These are phyloP conservation scores for Hypoxylon sp. DNA, from an alignment of 2,329 filamentous ascomycete species.

Conservation along the genomic window DNA sequence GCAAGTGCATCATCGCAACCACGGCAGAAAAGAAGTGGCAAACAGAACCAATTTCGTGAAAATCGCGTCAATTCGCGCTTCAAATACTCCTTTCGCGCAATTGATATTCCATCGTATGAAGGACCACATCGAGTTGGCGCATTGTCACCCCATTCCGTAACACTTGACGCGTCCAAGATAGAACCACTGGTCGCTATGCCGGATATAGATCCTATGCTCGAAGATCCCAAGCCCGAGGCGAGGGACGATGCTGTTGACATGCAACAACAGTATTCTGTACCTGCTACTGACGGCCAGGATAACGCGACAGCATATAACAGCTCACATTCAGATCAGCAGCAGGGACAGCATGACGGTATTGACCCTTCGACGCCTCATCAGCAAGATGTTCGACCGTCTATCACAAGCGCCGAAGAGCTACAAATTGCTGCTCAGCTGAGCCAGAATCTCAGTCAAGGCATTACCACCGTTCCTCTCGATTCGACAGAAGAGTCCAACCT, in stretches of 20 bases:
- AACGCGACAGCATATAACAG: slow-evolving; percentile 60
- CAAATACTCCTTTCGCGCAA: slow-evolving; percentile 17
- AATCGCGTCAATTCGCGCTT: slow-evolving; percentile 30
- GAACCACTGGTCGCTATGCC: slow-evolving; percentile 46
- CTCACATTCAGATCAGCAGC: slow-evolving; percentile 48
- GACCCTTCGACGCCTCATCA: slow-evolving; percentile 58
- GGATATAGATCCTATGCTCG: slow-evolving; percentile 51
- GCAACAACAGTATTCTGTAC: slow-evolving; percentile 63
- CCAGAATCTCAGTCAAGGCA: slow-evolving; percentile 67
- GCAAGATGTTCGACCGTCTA: slow-evolving; percentile 59
- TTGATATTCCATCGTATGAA: slow-evolving; percentile 27
- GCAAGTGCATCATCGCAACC: slow-evolving; percentile 29
- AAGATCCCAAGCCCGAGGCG: slow-evolving; percentile 46
- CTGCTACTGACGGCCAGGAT: slow-evolving; percentile 62
- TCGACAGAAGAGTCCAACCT: slow-evolving; percentile 61
- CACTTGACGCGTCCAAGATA: slow-evolving; percentile 30
- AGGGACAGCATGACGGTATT: slow-evolving; percentile 54
- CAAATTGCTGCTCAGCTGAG: slow-evolving; percentile 72
- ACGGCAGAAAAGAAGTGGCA: slow-evolving; percentile 6
- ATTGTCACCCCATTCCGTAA: slow-evolving; percentile 19
- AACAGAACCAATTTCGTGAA: slow-evolving; percentile 10
- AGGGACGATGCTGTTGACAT: slow-evolving; percentile 52
- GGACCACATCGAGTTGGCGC: slow-evolving; percentile 13
- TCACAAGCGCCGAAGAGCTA: slow-evolving; percentile 67
- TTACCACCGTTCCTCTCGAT: slow-evolving; percentile 61